Conservation (phyloP, 139 green algal species). For the Chlorella ohadii region DNA sequence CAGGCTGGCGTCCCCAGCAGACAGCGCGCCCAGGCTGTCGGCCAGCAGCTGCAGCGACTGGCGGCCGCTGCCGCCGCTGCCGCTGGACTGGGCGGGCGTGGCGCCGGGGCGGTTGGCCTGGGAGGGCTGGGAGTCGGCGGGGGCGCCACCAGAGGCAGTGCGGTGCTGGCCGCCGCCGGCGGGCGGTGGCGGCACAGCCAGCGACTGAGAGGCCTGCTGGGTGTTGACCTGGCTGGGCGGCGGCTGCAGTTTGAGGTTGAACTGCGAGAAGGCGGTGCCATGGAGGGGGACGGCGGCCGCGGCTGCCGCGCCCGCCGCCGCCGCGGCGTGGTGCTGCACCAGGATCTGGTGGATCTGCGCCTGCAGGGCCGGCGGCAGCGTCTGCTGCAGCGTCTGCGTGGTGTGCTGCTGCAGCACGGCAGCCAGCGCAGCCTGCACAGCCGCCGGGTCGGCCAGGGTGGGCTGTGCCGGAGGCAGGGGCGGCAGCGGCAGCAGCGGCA, state of each 20-base stretch:
- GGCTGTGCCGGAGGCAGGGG: too few relatives aligned
- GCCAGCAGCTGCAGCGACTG: not conserved
- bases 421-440: constrained; percentile 15
- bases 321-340: not conserved
- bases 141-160: not conserved
- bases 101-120: too few relatives aligned
- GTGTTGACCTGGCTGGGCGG: too few relatives aligned
- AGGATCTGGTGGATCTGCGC: not conserved
- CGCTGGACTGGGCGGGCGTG: too few relatives aligned
- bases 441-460: not conserved
- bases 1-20: not conserved
- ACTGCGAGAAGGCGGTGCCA: too few relatives aligned
- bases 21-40: not conserved
- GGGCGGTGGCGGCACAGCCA: not conserved
- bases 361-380: constrained; percentile 21
- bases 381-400: not conserved
- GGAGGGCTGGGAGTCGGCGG: too few relatives aligned
- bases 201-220: not conserved
- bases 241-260: not conserved
- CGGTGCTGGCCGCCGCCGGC: not conserved
- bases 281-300: too few relatives aligned
- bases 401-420: constrained; percentile 5
- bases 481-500: not conserved
- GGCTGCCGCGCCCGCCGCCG: not conserved
- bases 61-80: too few relatives aligned